A percentile compares a stretch with the other conserved stretches of the same genome.
phyloP scores from a whole-genome alignment of 1,139 yeast species.

The Waltiozyma sp. region DNA sequence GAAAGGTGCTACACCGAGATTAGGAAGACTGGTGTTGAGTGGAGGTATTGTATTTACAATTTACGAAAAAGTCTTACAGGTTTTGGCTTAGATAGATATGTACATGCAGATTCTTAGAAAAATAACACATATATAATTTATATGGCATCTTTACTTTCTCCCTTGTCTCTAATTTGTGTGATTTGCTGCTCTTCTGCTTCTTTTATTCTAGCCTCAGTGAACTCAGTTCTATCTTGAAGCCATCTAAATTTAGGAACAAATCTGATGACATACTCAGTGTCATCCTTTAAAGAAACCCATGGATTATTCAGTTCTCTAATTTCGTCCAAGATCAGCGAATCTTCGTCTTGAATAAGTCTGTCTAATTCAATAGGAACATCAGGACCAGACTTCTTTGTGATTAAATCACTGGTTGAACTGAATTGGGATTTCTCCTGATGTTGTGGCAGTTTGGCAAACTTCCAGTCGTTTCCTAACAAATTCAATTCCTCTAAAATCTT shows the following conservation, averaged over 20 bases:
- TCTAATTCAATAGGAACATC: constrained; percentile 11
- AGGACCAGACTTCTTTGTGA: not conserved
- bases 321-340: constrained; percentile 14
- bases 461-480: constrained; percentile 1
- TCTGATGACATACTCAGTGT: constrained; percentile 34
- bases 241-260: constrained; percentile 32
- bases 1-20: constrained; percentile 97
- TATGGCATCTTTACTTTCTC: not conserved
- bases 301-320: constrained; percentile 29
- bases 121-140: not conserved
- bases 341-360: constrained; percentile 6
- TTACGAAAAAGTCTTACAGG: constrained; percentile 73
- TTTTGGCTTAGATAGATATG: constrained; percentile 26
- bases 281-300: constrained; percentile 38
- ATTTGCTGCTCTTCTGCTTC: not conserved
- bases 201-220: not conserved
- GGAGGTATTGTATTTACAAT: constrained; percentile 96
- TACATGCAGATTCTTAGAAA: not conserved
- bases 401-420: not conserved
- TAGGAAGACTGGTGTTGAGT: constrained; percentile 82
- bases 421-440: constrained; percentile 4
- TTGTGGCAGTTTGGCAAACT: constrained; percentile 5
- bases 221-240: constrained; percentile 1
- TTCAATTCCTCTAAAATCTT: constrained; percentile 12
- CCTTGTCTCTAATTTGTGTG: not conserved